These are phyloP conservation scores for Plenodomus tracheiphilus DNA, from an alignment of 2,329 filamentous ascomycete species.

Conservation along the genomic window DNA sequence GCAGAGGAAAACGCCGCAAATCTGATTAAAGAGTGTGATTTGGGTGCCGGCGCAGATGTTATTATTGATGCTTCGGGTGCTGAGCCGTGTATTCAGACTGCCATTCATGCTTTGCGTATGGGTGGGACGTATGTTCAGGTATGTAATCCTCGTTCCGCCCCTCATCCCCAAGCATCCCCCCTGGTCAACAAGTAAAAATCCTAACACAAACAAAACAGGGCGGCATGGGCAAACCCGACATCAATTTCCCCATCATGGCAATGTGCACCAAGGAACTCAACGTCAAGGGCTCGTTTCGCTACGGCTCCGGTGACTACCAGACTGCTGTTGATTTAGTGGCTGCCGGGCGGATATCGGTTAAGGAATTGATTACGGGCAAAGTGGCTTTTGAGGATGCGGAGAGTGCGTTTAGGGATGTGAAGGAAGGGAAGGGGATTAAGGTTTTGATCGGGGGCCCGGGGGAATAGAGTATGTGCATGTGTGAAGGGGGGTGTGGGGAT, in stretches of 20 bases:
- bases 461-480: slow-evolving; percentile 11
- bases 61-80: slow-evolving; percentile 55
- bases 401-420: slow-evolving; percentile 83
- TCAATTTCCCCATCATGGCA: slow-evolving; percentile 89
- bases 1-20: slow-evolving; percentile 74
- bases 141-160: slow-evolving; percentile 1
- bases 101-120: slow-evolving; percentile 52
- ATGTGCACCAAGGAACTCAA: slow-evolving; percentile 89
- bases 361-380: slow-evolving; percentile 76
- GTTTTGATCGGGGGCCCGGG: slow-evolving; percentile 55
- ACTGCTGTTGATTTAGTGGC: slow-evolving; percentile 78
- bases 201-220: slow-evolving; percentile 26
- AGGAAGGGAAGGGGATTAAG: slow-evolving; percentile 77
- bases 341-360: slow-evolving; percentile 70
- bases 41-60: slow-evolving; percentile 57
- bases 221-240: slow-evolving; percentile 86
- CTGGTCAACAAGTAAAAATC: neutral
- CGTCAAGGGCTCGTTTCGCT: slow-evolving; percentile 85
- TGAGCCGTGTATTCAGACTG: slow-evolving; percentile 54
- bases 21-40: slow-evolving; percentile 64
- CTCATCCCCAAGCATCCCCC: neutral
- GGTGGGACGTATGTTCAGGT: slow-evolving; percentile 54
- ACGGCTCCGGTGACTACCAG: slow-evolving; percentile 84
- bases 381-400: slow-evolving; percentile 83
- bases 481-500: neutral